Evolutionary conservation across 1,284 basidiomycete species (phyloP), one percentile per base, ranked within the genome.

Genomic region (Cutaneotrichosporon sp.): DNA sequence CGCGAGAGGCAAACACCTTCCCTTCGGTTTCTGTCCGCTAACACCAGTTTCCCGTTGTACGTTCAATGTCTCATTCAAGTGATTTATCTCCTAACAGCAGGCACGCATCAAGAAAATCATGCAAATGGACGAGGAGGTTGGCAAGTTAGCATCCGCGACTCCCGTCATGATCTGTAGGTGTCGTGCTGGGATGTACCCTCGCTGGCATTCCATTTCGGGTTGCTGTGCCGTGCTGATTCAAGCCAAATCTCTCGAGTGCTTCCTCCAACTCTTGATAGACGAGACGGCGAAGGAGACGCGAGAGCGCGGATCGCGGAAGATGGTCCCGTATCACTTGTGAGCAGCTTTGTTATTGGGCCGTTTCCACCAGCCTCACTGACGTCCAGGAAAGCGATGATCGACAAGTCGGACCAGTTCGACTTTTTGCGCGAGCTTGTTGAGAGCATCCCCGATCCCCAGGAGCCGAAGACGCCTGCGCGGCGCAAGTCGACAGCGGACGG

Each of bases 101-200:
- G 94, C 94, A 7, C 84, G 94, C 50, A 98, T 97, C 78, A 98
- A 97, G 81, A 91, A 93, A 79, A 97, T 98, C 57, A 98, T 98
- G 90, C 94, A 98, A 78, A 92, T 94, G 72, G 94, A 99, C 71
- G 96, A 99, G 71, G 94, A 99, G 72, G 94, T 98, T 16, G 94
- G 96, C 52, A 99, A 99, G 75, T 90, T 99, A 17, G 93, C 96
- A 1, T 90, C 92, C 68, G 93, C 91, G 14, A 97, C 94, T 5
- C 96, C 96, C 0, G 84, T 98, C 54, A 88, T 97, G 59, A 96
- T 98, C 65, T 98, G 96, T 97, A 70, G 74, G 90, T 49, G 19
- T 11, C n/a, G n/a, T n/a, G n/a, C n/a, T n/a, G n/a, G n/a, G n/a
- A n/a, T n/a, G n/a, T n/a, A n/a, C n/a, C n/a, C n/a, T n/a, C 10